phyloP scores from a whole-genome alignment of 2,329 filamentous ascomycete species.

The Exserohilum rostratum region DNA sequence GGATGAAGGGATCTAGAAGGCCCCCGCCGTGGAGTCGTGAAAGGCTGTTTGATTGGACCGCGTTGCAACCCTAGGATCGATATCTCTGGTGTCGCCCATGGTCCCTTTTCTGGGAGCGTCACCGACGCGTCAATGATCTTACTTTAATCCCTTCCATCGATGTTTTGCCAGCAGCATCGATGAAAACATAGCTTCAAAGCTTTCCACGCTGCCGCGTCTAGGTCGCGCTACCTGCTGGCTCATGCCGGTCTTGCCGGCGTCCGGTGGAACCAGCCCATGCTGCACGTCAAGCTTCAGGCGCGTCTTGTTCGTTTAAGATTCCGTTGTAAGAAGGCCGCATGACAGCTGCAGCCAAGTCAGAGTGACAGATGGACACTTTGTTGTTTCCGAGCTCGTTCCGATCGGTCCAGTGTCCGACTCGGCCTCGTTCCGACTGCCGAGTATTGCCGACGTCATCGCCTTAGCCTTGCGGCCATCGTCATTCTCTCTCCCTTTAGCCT shows the following conservation, averaged over 20 bases:
- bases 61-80: not conserved
- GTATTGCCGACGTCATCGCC: conserved; percentile 2
- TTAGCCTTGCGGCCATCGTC: not conserved
- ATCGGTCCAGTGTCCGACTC: conserved; percentile 6
- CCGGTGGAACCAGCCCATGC: not conserved
- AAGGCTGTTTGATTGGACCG: conserved; percentile 7
- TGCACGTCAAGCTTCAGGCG: not conserved
- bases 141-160: conserved; percentile 9
- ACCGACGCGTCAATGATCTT: conserved; percentile 17
- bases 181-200: not conserved
- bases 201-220: not conserved
- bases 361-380: not conserved
- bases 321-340: not conserved
- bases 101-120: conserved; percentile 14
- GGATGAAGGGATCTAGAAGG: conserved; percentile 15
- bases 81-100: conserved; percentile 7
- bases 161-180: conserved; percentile 2
- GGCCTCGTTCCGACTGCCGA: conserved; percentile 11
- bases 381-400: conserved; percentile 13
- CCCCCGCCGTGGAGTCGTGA: conserved; percentile 7
- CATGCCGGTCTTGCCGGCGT: conserved; percentile 1
- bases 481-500: not conserved
- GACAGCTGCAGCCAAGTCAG: not conserved
- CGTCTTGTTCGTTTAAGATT: not conserved
- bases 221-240: conserved; percentile 1